Evolutionary conservation across 179 eudicot species (phyloP).

Genomic region (Heliamphora pulchella): DNA sequence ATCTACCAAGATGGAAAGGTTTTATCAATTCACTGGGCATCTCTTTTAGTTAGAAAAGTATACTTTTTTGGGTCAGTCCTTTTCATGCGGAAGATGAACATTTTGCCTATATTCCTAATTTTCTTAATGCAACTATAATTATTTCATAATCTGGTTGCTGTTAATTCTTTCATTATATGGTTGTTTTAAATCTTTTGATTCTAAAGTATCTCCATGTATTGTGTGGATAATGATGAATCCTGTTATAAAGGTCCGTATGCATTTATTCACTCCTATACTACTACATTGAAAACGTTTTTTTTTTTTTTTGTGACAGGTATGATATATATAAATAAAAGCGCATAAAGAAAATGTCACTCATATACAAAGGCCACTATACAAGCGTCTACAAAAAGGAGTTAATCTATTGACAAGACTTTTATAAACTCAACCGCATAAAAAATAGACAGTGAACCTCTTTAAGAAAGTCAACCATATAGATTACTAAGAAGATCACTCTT

Average conservation of each 20-base stretch:
- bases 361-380: too few species aligned
- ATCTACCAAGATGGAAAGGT: constrained; percentile 99
- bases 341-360: too few species aligned
- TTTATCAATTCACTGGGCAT: background rate
- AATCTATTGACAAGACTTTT: too few species aligned
- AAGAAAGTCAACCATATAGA: too few species aligned
- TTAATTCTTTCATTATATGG: background rate
- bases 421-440: too few species aligned
- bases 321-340: too few species aligned
- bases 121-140: background rate
- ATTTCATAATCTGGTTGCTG: background rate
- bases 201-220: background rate
- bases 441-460: too few species aligned
- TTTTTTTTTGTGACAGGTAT: too few species aligned
- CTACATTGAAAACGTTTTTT: too few species aligned
- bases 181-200: background rate
- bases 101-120: background rate
- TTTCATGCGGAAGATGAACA: background rate
- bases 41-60: background rate
- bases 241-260: background rate
- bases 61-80: background rate
- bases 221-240: background rate
- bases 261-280: too few species aligned
- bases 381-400: too few species aligned
- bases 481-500: too few species aligned